Evolutionary conservation across 305 asterid species (phyloP), one percentile per base, ranked within the genome.

Genomic region (Fraxinus angustifolia): DNA sequence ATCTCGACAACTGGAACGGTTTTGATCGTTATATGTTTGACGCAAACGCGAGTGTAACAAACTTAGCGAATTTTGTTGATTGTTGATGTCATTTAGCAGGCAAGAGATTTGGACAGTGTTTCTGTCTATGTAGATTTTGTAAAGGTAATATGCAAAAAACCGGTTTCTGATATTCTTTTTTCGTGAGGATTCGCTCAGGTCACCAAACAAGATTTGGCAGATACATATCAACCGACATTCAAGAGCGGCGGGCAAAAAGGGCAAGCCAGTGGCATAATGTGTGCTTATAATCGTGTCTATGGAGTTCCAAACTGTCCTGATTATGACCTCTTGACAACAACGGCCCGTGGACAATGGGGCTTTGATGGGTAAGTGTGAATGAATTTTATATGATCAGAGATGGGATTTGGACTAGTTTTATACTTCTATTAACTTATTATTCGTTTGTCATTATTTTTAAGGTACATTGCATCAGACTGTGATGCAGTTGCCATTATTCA

Each of bases 1-100:
- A 94, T 88, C 70, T 94, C 86, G 98, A 94, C 79, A 90, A 87
- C 72, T 94, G 98, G 98, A 80, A 90, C 21, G 90, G 91, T 30
- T 60, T 92, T 68, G 82, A 72, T 71, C 97, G 97, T 23, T 90
- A 83, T 77, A 53, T 14, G 65, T 94, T 92, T 30, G 88, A 94
- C 56, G 97, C 98, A 60, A 84, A 81, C 2, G 98, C 88, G 80
- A 78, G 83, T 62, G 2, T 21, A 11, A 56, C 19, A 11, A 11
- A 28, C 6, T 31, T 31, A 8, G 0, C 8, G 28, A 56, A 11
- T 53, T 28, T 14, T 50, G 4, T 50, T 73, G 73, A 31, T 77
- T 19, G 30, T 19, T 0, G 70, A 21, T 60, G 33, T 60, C 30
- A 21, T 60, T 60, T 60, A 19, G 30, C 12, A 2, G 12, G 70